Evolutionary conservation across 305 asterid species (phyloP), one percentile per base, ranked within the genome.

Genomic region (Fraxinus ornus): DNA sequence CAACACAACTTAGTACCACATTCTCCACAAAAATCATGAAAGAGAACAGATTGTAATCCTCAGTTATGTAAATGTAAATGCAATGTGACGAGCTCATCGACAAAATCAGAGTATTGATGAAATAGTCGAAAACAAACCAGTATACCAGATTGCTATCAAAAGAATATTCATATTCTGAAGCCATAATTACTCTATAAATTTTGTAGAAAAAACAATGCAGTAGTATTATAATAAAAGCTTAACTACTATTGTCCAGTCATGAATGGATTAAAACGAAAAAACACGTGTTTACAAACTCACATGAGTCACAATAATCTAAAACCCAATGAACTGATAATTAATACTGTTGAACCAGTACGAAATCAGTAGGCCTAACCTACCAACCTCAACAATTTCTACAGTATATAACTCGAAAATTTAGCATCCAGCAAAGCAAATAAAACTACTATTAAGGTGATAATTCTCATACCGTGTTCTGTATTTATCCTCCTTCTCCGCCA

Each of bases 381-480:
- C 33, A 68, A 26, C 19, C 19, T 26, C 37, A 68, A 68, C 36
- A 68, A 68, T 28, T 10, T 68, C 75, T 68, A 37, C 76, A 6
- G 39, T 74, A 41, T 28, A 64, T 33, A 44, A 77, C 22, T 73
- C 13, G 44, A 41, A 62, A 79, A 7, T 32, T 33, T 57, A 8
- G 6, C 15, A 49, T 26, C 41, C 37, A 49, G 57, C 32, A 26
- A 32, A 86, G 55, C 30, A 78, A 41, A n/a, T 28, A 22, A 26
- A 55, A 44, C 6, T 26, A 26, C 79, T 26, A 78, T 19, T 41
- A 76, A 44, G 37, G 80, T 33, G 24, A 33, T 47, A 84, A 66
- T 33, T 75, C 62, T 15, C 79, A 73, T 91, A 93, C 98, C 90
- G 81, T 41, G 83, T 75, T 44, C 75, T 81, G 7, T 84, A 55